Percentiles rank a stretch among this genome's conserved stretches.
Evolutionary conservation across 2,329 filamentous ascomycete genomes (phyloP).

Genomic region (Orbilia ellipsospora): DNA sequence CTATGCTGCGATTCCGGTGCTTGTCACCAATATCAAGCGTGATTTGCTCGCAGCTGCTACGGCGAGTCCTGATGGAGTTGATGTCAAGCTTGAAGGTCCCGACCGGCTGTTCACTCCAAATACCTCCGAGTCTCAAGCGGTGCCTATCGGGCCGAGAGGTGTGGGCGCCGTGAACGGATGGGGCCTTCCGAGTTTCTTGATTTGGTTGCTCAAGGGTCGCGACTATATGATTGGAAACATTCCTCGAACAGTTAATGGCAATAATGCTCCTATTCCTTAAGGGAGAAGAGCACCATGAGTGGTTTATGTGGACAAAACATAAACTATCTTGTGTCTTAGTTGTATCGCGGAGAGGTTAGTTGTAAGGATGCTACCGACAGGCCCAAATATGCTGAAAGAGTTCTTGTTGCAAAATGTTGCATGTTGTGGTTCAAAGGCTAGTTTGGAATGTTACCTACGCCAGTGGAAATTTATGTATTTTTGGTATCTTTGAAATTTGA

Average conservation of each 20-base stretch:
- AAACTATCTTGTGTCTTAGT: too few relatives aligned
- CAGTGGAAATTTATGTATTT: too few relatives aligned
- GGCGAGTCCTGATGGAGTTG: slow-evolving; percentile 46
- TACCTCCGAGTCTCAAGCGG: slow-evolving; percentile 65
- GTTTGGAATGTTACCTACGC: too few relatives aligned
- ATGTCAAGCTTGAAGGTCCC: slow-evolving; percentile 23
- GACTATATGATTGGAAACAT: slow-evolving; percentile 68
- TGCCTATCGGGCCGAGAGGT: slow-evolving; percentile 66
- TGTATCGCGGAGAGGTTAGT: too few relatives aligned
- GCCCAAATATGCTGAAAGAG: too few relatives aligned
- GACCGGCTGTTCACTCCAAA: slow-evolving; percentile 64
- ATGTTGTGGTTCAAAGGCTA: too few relatives aligned
- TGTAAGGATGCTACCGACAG: too few relatives aligned
- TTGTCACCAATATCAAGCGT: slow-evolving; percentile 66
- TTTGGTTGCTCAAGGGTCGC: slow-evolving; percentile 61
- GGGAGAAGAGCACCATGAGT: not conserved
- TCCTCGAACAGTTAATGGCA: slow-evolving; percentile 5
- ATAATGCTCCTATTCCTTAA: slow-evolving; percentile 1
- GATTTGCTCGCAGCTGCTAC: slow-evolving; percentile 64
- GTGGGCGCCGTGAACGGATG: slow-evolving; percentile 65
- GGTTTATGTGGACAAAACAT: too few relatives aligned
- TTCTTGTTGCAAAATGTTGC: too few relatives aligned
- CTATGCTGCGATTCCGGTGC: slow-evolving; percentile 63
- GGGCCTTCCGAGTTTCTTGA: slow-evolving; percentile 64
- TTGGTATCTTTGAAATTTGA: too few relatives aligned